These are phyloP conservation scores for Cryphonectria parasitica DNA, from an alignment of 2,329 filamentous ascomycete genomes.

Conservation along the genomic window DNA sequence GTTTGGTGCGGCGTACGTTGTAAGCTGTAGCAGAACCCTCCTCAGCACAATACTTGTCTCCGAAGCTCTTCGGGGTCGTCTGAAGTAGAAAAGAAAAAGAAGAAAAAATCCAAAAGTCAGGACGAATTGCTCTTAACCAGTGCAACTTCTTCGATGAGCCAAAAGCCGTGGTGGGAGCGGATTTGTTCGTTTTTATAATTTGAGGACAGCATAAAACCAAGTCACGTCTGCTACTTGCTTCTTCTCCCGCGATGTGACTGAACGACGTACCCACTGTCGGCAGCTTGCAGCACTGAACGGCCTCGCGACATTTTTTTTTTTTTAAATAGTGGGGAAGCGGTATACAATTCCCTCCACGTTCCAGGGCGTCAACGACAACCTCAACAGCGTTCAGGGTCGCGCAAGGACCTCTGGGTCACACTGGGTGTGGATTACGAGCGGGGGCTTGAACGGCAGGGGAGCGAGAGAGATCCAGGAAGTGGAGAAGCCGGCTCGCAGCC, in stretches of 20 bases:
- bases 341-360: not conserved
- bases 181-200: not conserved
- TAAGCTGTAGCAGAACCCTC: not conserved
- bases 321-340: not conserved
- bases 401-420: not conserved
- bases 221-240: not conserved
- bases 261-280: not conserved
- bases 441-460: not conserved
- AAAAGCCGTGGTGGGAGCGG: not conserved
- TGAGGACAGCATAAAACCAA: no score
- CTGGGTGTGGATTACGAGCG: not conserved
- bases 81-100: not conserved
- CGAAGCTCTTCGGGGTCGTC: not conserved
- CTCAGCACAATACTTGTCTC: not conserved
- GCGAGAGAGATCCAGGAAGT: not conserved
- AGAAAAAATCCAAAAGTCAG: not conserved
- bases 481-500: not conserved
- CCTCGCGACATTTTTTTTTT: not conserved
- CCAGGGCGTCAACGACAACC: not conserved
- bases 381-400: not conserved
- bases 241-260: not conserved
- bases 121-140: not conserved
- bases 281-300: not conserved
- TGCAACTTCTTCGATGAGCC: not conserved
- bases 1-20: not conserved